Conservation (phyloP, 2,329 filamentous ascomycete genomes). For the Metarhizium sp. region DNA sequence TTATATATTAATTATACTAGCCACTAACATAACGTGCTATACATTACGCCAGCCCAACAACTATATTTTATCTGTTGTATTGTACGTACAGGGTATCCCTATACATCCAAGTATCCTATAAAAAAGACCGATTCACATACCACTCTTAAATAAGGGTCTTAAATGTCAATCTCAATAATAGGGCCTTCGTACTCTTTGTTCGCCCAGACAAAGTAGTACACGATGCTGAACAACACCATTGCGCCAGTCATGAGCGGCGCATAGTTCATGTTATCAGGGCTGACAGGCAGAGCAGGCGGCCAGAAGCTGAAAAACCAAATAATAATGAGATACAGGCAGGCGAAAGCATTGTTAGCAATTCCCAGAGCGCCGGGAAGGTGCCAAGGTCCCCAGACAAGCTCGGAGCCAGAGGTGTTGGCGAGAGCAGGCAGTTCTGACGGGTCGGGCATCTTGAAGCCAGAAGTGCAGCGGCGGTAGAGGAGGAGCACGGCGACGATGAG, state of each 20-base stretch:
- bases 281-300: constrained; percentile 24
- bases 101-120: too few relatives aligned
- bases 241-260: constrained; percentile 33
- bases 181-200: constrained; percentile 36
- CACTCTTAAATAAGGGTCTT: not conserved
- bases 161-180: constrained; percentile 16
- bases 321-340: constrained; percentile 42
- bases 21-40: too few relatives aligned
- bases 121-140: too few relatives aligned
- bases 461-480: constrained; percentile 19
- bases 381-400: constrained; percentile 44
- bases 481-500: constrained; percentile 18
- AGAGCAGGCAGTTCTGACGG: constrained; percentile 15
- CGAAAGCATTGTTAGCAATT: constrained; percentile 43
- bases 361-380: constrained; percentile 40
- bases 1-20: too few relatives aligned
- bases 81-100: too few relatives aligned
- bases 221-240: constrained; percentile 31
- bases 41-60: too few relatives aligned
- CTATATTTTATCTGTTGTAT: too few relatives aligned
- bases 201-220: constrained; percentile 35
- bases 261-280: constrained; percentile 33
- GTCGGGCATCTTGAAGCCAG: constrained; percentile 17
- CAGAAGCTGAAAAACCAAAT: constrained; percentile 49
- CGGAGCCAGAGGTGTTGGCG: constrained; percentile 18